Evolutionary conservation across 2,329 filamentous ascomycete genomes (phyloP).

Genomic region (Xylaria sp.): DNA sequence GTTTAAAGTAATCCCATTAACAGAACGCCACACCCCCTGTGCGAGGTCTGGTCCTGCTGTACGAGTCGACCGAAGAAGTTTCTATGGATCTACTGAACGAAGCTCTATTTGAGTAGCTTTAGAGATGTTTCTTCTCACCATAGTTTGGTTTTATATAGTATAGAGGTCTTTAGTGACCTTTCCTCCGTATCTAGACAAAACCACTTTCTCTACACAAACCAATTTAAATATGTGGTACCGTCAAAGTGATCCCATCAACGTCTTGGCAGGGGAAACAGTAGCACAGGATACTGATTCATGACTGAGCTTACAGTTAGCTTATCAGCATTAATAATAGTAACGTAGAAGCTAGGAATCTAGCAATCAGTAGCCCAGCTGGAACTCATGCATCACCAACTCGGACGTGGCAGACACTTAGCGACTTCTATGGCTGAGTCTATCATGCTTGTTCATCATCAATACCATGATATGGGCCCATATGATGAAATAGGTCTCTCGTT

Average conservation of each 20-base stretch:
- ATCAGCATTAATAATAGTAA: neutral
- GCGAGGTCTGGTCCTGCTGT: neutral
- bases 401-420: conserved; percentile 4
- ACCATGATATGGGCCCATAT: neutral
- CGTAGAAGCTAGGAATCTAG: neutral
- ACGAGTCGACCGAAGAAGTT: neutral
- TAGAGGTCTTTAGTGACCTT: neutral
- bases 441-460: neutral
- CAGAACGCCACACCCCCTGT: neutral
- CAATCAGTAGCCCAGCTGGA: neutral
- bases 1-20: neutral
- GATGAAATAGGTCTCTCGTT: conserved; percentile 10
- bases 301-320: neutral
- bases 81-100: neutral
- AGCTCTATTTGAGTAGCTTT: neutral
- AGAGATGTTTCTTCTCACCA: neutral
- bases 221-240: conserved; percentile 13
- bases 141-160: neutral
- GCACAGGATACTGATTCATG: neutral
- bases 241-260: neutral
- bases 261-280: conserved; percentile 19
- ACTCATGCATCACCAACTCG: neutral
- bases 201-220: neutral
- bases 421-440: neutral
- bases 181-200: neutral